Conservation (phyloP, 352 stramenopile genomes). For the Phytophthora boehmeriae region DNA sequence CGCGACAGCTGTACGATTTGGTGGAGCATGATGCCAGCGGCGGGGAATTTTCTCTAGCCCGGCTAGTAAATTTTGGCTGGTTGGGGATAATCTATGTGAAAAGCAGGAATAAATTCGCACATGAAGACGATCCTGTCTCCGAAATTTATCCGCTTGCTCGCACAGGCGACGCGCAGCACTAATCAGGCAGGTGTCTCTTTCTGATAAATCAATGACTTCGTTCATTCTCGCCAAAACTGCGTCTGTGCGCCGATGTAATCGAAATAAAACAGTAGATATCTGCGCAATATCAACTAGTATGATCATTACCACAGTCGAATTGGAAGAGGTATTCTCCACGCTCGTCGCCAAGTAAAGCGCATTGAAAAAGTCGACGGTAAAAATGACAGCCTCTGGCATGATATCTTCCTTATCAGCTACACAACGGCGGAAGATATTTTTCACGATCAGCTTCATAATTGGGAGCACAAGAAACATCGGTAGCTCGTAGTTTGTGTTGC, state of each 20-base stretch:
- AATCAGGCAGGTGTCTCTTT: not conserved
- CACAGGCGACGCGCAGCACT: conserved; percentile 6
- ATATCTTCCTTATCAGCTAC: conserved; percentile 33
- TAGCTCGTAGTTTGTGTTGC: conserved; percentile 17
- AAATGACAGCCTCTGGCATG: conserved; percentile 41
- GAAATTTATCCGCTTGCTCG: conserved; percentile 3
- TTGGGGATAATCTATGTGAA: not conserved
- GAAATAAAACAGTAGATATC: conserved; percentile 14
- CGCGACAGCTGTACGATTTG: not conserved
- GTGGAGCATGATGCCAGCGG: not conserved
- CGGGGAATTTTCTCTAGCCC: conserved; percentile 7
- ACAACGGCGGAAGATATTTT: conserved; percentile 26
- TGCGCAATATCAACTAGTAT: conserved; percentile 29
- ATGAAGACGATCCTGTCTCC: conserved; percentile 6
- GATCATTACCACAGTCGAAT: conserved; percentile 22
- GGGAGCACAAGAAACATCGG: conserved; percentile 28
- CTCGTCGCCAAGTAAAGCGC: conserved; percentile 30
- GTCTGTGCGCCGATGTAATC: conserved; percentile 10
- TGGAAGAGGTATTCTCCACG: conserved; percentile 30
- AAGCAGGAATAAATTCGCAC: conserved; percentile 19
- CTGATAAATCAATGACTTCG: not conserved
- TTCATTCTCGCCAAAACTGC: conserved; percentile 4
- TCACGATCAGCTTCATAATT: conserved; percentile 31
- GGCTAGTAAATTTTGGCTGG: conserved; percentile 2
- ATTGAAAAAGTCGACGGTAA: conserved; percentile 39